Evolutionary conservation across 2,329 filamentous ascomycete species (phyloP).

Genomic region (Sporothrix dimorphospora): DNA sequence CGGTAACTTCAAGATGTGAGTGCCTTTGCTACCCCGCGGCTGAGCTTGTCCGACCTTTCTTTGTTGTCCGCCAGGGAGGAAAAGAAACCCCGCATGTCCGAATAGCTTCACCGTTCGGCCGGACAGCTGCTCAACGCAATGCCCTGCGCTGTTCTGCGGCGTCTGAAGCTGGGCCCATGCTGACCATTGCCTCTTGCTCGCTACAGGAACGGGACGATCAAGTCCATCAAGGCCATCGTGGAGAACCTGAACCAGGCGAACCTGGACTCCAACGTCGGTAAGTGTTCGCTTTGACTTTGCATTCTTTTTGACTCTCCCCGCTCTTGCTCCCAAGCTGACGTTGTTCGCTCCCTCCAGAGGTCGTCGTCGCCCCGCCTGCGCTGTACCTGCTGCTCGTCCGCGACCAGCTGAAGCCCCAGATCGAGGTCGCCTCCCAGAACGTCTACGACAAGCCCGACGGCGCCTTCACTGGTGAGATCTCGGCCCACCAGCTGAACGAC

Average conservation of each 20-base stretch:
- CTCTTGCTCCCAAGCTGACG: background rate
- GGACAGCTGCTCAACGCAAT: background rate
- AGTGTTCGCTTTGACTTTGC: constrained; percentile 41
- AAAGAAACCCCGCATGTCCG: constrained; percentile 37
- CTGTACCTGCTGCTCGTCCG: constrained; percentile 89
- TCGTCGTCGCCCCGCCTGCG: constrained; percentile 88
- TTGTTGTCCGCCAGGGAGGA: constrained; percentile 36
- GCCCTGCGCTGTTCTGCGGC: background rate
- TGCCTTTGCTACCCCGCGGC: constrained; percentile 35
- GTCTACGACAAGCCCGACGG: constrained; percentile 97
- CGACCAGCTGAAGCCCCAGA: constrained; percentile 71
- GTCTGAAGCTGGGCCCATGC: background rate
- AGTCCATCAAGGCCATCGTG: constrained; percentile 90
- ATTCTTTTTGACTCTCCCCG: background rate
- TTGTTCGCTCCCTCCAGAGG: constrained; percentile 62
- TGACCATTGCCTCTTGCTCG: constrained; percentile 26
- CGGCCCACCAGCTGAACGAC: constrained; percentile 87
- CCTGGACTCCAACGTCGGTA: constrained; percentile 75
- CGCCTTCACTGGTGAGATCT: constrained; percentile 96
- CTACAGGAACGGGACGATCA: constrained; percentile 85
- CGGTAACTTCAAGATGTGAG: constrained; percentile 99
- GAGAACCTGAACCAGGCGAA: constrained; percentile 83
- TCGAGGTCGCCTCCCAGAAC: constrained; percentile 94
- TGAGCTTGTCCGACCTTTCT: constrained; percentile 16
- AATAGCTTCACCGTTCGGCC: constrained; percentile 32